Evolutionary conservation across 345 rosid species (phyloP).

Genomic region (Dipteronia dyeriana): DNA sequence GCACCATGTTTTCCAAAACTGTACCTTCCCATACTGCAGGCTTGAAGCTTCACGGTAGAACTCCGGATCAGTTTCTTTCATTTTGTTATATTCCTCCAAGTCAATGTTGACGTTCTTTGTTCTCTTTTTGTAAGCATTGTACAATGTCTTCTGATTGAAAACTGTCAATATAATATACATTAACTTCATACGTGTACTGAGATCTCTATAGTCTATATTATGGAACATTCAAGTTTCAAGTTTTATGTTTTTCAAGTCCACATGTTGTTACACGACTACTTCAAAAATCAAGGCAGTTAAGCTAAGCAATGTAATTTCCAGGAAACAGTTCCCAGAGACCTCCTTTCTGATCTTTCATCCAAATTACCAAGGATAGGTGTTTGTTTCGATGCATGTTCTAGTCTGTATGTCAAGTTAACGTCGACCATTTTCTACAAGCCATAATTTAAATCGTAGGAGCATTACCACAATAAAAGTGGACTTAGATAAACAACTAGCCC

Average conservation of each 20-base stretch:
- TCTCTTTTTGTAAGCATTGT: slow-evolving; percentile 86
- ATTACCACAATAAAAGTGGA: neutral
- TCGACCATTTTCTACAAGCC: neutral
- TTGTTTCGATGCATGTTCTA: neutral
- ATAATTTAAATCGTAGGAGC: neutral
- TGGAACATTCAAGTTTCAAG: neutral
- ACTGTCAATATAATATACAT: slow-evolving; percentile 42
- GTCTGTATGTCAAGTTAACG: neutral
- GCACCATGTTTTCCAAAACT: slow-evolving; percentile 10
- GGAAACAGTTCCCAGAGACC: neutral
- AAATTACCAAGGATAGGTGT: neutral
- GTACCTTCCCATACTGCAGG: slow-evolving; percentile 90
- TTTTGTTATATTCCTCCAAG: slow-evolving; percentile 81
- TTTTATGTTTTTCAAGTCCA: neutral
- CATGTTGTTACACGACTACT: neutral
- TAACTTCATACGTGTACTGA: slow-evolving; percentile 16
- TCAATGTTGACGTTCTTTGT: slow-evolving; percentile 74
- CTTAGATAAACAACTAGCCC: neutral
- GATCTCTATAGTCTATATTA: neutral
- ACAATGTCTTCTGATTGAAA: slow-evolving; percentile 86
- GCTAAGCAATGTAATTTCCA: neutral
- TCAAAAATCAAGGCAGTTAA: neutral
- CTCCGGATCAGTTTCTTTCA: slow-evolving; percentile 99
- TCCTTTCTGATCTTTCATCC: neutral
- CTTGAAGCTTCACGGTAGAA: slow-evolving; percentile 95